Conservation (phyloP, 768 basidiomycete genomes). For the Mrakia gelida region DNA sequence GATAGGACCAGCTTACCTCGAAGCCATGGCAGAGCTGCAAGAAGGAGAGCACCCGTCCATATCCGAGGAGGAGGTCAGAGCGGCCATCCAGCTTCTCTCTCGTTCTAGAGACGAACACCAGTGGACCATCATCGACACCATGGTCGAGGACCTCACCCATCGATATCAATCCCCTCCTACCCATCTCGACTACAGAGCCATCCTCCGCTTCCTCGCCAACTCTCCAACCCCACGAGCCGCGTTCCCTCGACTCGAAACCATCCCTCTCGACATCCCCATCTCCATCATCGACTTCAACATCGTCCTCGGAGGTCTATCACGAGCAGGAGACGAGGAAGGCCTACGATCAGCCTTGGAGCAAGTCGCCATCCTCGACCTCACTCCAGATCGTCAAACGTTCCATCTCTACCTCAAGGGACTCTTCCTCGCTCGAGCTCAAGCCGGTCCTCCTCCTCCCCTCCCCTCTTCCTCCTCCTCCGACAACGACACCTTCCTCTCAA, state of each 20-base stretch:
- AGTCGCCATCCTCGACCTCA: conserved; percentile 13
- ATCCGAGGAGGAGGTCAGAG: conserved; percentile 17
- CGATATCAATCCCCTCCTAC: conserved; percentile 13
- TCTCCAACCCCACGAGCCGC: conserved; percentile 21
- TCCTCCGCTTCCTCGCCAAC: conserved; percentile 23
- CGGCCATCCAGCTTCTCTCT: conserved; percentile 18
- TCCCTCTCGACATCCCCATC: conserved; percentile 15
- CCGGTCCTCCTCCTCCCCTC: neutral
- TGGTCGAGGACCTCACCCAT: conserved; percentile 11
- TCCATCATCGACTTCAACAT: conserved; percentile 26
- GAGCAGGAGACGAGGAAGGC: conserved; percentile 13
- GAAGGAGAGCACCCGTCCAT: neutral
- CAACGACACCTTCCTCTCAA: neutral
- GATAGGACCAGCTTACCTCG: conserved; percentile 7
- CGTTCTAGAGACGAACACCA: conserved; percentile 1
- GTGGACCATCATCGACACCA: conserved; percentile 20
- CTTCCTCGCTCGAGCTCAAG: conserved; percentile 4
- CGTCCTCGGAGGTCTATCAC: conserved; percentile 21
- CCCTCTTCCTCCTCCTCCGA: neutral
- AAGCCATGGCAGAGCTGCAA: neutral
- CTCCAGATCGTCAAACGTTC: conserved; percentile 17
- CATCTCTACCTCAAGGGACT: conserved; percentile 19
- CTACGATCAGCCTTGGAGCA: conserved; percentile 16
- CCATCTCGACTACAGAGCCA: conserved; percentile 13
- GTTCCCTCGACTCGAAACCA: conserved; percentile 23